Conservation (phyloP, 2,329 filamentous ascomycete genomes). For the Orbilia javanica region DNA sequence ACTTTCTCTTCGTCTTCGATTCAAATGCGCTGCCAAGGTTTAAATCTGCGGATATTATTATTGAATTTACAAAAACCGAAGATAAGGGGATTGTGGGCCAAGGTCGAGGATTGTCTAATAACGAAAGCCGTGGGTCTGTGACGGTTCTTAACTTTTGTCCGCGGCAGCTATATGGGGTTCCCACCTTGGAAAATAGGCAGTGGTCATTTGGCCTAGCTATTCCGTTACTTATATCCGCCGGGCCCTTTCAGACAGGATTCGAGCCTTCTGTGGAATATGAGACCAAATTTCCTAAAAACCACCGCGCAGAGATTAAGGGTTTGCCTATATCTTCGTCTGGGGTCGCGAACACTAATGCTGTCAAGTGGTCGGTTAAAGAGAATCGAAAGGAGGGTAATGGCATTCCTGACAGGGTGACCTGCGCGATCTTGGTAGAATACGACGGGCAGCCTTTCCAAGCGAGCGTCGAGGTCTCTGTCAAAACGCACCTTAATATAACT, state of each 20-base stretch:
- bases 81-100: neutral
- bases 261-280: neutral
- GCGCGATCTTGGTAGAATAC: constrained; percentile 8
- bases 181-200: neutral
- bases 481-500: neutral
- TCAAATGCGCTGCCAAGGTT: neutral
- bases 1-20: neutral
- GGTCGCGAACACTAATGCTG: neutral
- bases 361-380: neutral
- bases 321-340: neutral
- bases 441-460: constrained; percentile 3
- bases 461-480: neutral
- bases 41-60: neutral
- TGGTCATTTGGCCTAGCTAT: constrained; percentile 6
- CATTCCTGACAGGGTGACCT: neutral
- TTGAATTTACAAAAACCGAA: neutral
- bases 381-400: neutral
- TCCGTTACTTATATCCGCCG: neutral
- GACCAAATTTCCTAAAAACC: neutral
- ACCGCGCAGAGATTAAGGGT: neutral
- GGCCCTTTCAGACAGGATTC: neutral
- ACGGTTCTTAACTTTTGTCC: neutral
- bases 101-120: neutral
- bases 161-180: neutral
- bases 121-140: neutral